Conservation (phyloP, 441 rosid species). For the Jatropha multifida region DNA sequence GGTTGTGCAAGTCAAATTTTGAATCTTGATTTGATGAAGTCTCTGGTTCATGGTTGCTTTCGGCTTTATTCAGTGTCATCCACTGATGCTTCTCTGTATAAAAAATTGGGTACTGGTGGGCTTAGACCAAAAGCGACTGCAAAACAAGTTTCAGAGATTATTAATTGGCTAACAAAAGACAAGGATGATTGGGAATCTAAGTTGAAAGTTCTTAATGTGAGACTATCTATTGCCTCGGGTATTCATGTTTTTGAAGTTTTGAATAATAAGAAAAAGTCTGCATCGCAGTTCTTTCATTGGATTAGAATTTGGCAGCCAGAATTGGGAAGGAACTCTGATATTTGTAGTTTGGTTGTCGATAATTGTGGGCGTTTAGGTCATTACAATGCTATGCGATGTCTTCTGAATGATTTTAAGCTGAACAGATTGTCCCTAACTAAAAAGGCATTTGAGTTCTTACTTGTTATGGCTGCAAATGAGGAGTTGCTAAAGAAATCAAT, state of each 20-base stretch:
- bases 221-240: slow-evolving; percentile 30
- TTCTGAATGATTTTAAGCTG: slow-evolving; percentile 34
- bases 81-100: background rate
- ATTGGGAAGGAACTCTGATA: slow-evolving; percentile 29
- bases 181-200: slow-evolving; percentile 34
- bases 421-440: slow-evolving; percentile 27
- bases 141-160: slow-evolving; percentile 26
- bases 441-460: slow-evolving; percentile 49
- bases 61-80: slow-evolving; percentile 15
- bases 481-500: slow-evolving; percentile 23
- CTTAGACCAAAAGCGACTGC: slow-evolving; percentile 8
- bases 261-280: slow-evolving; percentile 38
- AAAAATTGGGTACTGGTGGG: slow-evolving; percentile 3
- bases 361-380: slow-evolving; percentile 53
- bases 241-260: slow-evolving; percentile 33
- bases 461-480: slow-evolving; percentile 24
- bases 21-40: slow-evolving; percentile 16
- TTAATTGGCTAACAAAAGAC: slow-evolving; percentile 31
- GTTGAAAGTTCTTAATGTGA: slow-evolving; percentile 35
- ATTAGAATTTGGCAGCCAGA: slow-evolving; percentile 30
- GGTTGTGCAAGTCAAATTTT: background rate
- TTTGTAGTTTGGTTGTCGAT: slow-evolving; percentile 47
- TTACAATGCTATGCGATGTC: slow-evolving; percentile 27
- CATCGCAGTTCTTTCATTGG: slow-evolving; percentile 49
- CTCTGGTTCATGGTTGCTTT: slow-evolving; percentile 10